Evolutionary conservation across 169 alveolate species (phyloP), one percentile per base, ranked within the genome.

Genomic region (Toxoplasma gondii): DNA sequence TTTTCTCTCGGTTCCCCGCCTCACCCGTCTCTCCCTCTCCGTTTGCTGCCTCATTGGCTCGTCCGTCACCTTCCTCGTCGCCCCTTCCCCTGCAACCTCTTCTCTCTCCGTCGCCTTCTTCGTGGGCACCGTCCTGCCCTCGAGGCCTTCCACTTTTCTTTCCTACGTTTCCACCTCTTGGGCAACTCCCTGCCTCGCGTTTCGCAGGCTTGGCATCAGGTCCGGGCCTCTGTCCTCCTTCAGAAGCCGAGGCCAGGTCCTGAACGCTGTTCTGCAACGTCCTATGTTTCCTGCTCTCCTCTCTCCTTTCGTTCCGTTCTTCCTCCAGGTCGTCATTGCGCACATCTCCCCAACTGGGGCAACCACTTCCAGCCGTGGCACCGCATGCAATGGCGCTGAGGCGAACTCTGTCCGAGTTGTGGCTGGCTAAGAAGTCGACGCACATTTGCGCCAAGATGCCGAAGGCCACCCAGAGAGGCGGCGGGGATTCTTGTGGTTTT

Each of bases 381-480:
- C 22, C 74, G 74, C 74, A 1, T 27, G 74, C 34, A 64, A 19
- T 16, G n/a, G 74, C 74, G 34, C 74, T 64, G 74, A 64, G 74
- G n/a, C 74, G 84, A 31, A 12, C 39, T 31, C 67, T 36, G 39
- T 24, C 86, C n/a, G 41, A 22, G 67, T 82, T 82, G 69, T 17
- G 90, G 38, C 29, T 9, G 41, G 90, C 64, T 12, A 82, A 31
- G 41, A 36, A 82, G 64, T 82, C 90, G 90, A 82, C 90, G 67
- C 90, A 82, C 90, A 82, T 82, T 41, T 82, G 69, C 53, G 90
- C 90, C 67, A 82, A 36, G 41, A 82, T 36, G 36, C 90, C 90
- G 29, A 82, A 36, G 36, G 36, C 38, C 36, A 82, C 90, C 90
- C 90, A 82, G 69, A 82, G 36, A 38, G 90, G 90, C 67, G 44